Conservation (phyloP, 192 early-diverging fungal species). For the Thoreauomyces humboldtii region DNA sequence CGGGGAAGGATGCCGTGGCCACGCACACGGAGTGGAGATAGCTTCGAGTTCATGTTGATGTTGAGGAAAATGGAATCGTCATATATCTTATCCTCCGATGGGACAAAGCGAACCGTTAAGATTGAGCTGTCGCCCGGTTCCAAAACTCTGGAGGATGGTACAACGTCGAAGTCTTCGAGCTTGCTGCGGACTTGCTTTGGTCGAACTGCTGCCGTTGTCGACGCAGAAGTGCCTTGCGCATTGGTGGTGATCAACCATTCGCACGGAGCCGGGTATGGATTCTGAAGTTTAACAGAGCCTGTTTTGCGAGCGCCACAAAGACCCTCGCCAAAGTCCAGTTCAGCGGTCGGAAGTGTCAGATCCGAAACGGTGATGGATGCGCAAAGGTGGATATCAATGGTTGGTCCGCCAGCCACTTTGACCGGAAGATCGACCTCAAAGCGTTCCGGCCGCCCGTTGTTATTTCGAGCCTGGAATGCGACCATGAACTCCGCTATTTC, state of each 20-base stretch:
- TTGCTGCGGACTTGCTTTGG: constrained; percentile 19
- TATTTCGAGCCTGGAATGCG: constrained; percentile 41
- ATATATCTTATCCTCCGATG: constrained; percentile 48
- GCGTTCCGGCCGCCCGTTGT: constrained; percentile 17
- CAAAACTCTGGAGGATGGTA: constrained; percentile 40
- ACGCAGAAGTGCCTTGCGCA: neutral
- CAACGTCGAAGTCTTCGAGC: constrained; percentile 49
- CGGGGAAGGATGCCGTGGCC: constrained; percentile 41
- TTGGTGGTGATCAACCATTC: constrained; percentile 44
- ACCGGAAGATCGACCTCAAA: constrained; percentile 43
- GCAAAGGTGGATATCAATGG: constrained; percentile 36
- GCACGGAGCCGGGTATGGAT: constrained; percentile 45
- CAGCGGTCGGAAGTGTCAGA: constrained; percentile 33
- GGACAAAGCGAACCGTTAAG: constrained; percentile 41
- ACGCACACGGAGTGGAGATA: constrained; percentile 30
- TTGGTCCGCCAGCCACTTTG: constrained; percentile 50
- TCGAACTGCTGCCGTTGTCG: constrained; percentile 13
- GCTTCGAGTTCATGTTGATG: constrained; percentile 45
- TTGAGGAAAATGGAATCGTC: constrained; percentile 45
- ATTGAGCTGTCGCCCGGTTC: constrained; percentile 45
- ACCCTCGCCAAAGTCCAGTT: constrained; percentile 55
- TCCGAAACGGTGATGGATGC: constrained; percentile 52
- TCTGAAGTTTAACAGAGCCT: constrained; percentile 39
- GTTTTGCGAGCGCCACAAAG: constrained; percentile 51
- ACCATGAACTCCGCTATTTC: constrained; percentile 44